Evolutionary conservation across 2,329 filamentous ascomycete genomes (phyloP), one percentile per base, ranked within the genome.

Genomic region (Escovopsis sp.): DNA sequence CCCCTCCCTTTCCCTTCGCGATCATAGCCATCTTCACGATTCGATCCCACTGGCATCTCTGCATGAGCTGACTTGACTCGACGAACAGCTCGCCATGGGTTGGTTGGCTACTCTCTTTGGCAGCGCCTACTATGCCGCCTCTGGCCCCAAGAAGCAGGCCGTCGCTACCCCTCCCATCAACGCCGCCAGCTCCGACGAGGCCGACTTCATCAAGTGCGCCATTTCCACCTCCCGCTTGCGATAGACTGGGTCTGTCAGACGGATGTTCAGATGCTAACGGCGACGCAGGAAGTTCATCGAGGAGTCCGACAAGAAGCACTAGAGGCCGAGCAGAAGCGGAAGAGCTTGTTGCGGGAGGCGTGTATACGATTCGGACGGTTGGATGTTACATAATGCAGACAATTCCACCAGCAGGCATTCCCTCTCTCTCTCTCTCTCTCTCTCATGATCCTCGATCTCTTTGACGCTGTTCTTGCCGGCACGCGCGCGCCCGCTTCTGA

Each of bases 181-280:
- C 60, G 74, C 74, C 46, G 69, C 71, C 41, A 75, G 67, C 63
- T 66, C 72, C 54, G 74, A 77, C 57, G 74, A 78, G 66, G 72
- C 69, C 60, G 72, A 77, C 58, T 78, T 78, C 62, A 76, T 78
- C 67, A 75, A 77, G 74, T 77, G 61, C 65, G 70, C 58, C 50
- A 54, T 55, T 55, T 56, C 51, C 40, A 9, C 28, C 28, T 32
- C 28, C 11, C 28, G 3, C 4, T 32, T 7, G 28, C 28, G 28
- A 32, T 4, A 11, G 28, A 7, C 8, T 7, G 28, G 28, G 37
- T 37, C 4, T 37, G 47, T n/a, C 26, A 40, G n/a, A 34, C 42
- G 28, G 30, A 10, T 12, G 33, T 15, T 40, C 18, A n/a, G 26
- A 38, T 36, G 47, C 58, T 61, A 53, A 61, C 50, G 37, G 18